Evolutionary conservation across 1,139 yeast genomes (phyloP), one percentile per base, ranked within the genome.

Genomic region (Nakaseomyces delphensis): DNA sequence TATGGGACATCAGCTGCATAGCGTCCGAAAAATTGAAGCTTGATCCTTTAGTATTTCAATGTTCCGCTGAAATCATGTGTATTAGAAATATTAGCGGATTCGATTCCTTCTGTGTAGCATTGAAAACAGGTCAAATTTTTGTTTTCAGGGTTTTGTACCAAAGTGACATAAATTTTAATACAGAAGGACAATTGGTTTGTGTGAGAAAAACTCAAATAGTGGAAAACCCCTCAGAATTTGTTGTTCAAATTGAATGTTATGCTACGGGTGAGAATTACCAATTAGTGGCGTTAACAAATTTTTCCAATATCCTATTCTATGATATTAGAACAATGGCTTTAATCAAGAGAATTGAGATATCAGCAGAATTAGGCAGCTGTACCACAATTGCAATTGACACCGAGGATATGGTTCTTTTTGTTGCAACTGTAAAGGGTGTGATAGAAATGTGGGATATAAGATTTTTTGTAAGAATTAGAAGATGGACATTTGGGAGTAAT

Each of bases 391-490:
- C 76, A 1, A 62, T 82, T n/a, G 83, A 80, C 46, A 62, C 63
- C 0, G 62, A 68, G 16, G 68, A 67, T 36, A 60, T 65, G 6
- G 85, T 96, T 89, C 54, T 83, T 3, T 59, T 86, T 3, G 58
- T 82, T 2, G 96, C 96, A 0, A 84, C 96, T 0, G 67, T 74
- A 1, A 73, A 71, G 37, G 97, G 97, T 1, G 65, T 79, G 1
- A 59, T 91, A 25, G 77, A 77, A 48, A 61, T 91, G 16, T 87
- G 96, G 95, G 96, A 89, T 60, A 53, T 83, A 36, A 67, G 95
- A 43, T 85, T 86, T 57, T 70, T 69, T 31, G 51, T 82, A 0
- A 64, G 74, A 38, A 66, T 84, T 23, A 79, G 74, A 47, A 67
- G 80, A 1, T 83, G 87, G 79, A 71, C 72, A 6, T 68, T 82